phyloP scores from a whole-genome alignment of 2,329 filamentous ascomycete genomes.

The Davidsoniella virescens region DNA sequence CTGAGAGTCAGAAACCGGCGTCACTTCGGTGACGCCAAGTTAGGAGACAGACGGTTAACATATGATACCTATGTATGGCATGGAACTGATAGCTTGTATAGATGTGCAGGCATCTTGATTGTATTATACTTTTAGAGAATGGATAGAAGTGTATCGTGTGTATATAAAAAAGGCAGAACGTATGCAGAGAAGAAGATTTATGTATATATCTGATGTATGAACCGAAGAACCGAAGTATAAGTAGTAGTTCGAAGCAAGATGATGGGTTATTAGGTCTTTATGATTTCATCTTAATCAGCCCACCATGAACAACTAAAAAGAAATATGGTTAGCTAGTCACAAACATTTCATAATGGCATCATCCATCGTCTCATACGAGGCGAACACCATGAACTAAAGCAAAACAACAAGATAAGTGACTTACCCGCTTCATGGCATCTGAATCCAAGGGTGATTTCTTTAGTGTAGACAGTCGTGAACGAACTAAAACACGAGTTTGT shows the following conservation, averaged over 20 bases:
- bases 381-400: background rate
- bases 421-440: conserved; percentile 11
- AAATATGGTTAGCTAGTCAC: background rate
- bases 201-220: background rate
- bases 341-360: background rate
- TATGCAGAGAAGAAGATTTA: background rate
- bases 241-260: too few relatives aligned
- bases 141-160: background rate
- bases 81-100: too few relatives aligned
- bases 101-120: too few relatives aligned
- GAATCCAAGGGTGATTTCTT: conserved; percentile 11
- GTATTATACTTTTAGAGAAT: too few relatives aligned
- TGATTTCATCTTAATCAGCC: background rate
- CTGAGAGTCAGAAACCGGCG: too few relatives aligned
- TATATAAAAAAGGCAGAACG: background rate
- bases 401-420: background rate
- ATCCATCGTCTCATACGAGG: background rate
- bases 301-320: conserved; percentile 9
- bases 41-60: too few relatives aligned
- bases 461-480: conserved; percentile 9
- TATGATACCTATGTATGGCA: too few relatives aligned
- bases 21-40: too few relatives aligned
- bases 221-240: too few relatives aligned
- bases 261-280: too few relatives aligned
- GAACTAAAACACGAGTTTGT: conserved; percentile 9